phyloP scores from a whole-genome alignment of 1,284 basidiomycete genomes.

The Ceratobasidium sp. region DNA sequence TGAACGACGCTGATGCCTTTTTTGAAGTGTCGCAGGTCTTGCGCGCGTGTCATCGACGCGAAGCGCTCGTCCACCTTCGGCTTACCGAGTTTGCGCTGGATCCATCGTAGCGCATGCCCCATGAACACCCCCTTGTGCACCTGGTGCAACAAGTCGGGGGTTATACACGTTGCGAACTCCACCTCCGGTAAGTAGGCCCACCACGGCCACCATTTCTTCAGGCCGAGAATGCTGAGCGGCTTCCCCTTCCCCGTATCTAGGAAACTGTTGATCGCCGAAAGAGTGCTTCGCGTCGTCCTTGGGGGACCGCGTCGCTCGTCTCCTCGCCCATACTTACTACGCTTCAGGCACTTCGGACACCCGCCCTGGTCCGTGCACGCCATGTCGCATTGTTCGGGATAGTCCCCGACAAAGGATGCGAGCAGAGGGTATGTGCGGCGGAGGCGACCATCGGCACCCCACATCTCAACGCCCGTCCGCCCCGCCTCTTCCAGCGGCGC shows the following conservation, averaged over 20 bases:
- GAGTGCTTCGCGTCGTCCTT: background rate
- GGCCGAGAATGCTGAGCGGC: background rate
- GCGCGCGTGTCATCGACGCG: constrained; percentile 13
- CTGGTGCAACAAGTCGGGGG: constrained; percentile 56
- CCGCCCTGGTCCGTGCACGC: constrained; percentile 32
- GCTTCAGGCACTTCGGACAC: constrained; percentile 34
- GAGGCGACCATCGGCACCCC: constrained; percentile 46
- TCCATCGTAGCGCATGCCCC: constrained; percentile 46
- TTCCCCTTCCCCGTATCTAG: background rate
- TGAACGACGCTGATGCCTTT: background rate
- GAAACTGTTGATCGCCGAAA: background rate
- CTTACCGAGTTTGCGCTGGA: background rate
- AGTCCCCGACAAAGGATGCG: constrained; percentile 46
- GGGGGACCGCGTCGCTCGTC: background rate
- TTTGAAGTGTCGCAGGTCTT: background rate
- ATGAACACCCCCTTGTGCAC: constrained; percentile 58
- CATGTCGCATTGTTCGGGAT: constrained; percentile 42
- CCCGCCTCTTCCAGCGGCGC: constrained; percentile 46
- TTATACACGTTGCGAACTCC: constrained; percentile 52
- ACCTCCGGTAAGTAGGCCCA: constrained; percentile 13
- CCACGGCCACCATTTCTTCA: constrained; percentile 23
- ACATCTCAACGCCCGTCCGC: constrained; percentile 44
- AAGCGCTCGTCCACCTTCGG: background rate
- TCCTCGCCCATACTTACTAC: background rate
- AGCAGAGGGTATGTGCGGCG: constrained; percentile 49